Evolutionary conservation across 352 stramenopile genomes (phyloP), one percentile per base, ranked within the genome.

Genomic region (Pythium insidiosum): DNA sequence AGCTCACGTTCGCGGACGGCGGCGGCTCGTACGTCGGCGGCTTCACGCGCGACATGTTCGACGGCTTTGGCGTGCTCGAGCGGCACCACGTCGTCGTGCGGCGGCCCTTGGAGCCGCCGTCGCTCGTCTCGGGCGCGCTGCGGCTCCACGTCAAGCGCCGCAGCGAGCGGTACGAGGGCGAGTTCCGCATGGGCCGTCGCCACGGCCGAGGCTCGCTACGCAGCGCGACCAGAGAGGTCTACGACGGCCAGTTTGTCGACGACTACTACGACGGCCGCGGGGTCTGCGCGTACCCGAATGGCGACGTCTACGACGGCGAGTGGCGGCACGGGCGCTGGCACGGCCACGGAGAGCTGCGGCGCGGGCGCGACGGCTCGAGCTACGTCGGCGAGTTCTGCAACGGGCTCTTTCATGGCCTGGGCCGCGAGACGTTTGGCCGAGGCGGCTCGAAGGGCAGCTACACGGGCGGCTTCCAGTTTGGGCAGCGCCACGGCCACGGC

Each of bases 241-340:
- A 87, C 46, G 55, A 83, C 26, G 75, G 75, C 3, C 45, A 68
- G 29, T 76, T 86, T 26, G 45, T 58, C 23, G 35, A 65, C 23
- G 73, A 73, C 18, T 46, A 66, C 4, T 90, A 75, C 30, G 49
- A 84, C 21, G 75, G 76, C 5, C 58, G 59, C 30, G 80, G 80
- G 20, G 43, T 73, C 0, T 85, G 70, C 9, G 62, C 69, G 25
- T 85, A 84, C 44, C 62, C 64, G 4, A 62, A 66, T 20, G 73
- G 78, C 13, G 62, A 85, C 39, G 58, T 81, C n/a, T 90, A 83
- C 38, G 71, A 87, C 13, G 78, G 78, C 0, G 59, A 83, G 2
- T 90, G 80, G 56, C 46, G 65, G 23, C 61, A 66, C 29, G 73
- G 78, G 4, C 61, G 73, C 36, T 84, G 69, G 50, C 57, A 85